phyloP scores from a whole-genome alignment of 106 monocot species.

The Vanilla planifolia region DNA sequence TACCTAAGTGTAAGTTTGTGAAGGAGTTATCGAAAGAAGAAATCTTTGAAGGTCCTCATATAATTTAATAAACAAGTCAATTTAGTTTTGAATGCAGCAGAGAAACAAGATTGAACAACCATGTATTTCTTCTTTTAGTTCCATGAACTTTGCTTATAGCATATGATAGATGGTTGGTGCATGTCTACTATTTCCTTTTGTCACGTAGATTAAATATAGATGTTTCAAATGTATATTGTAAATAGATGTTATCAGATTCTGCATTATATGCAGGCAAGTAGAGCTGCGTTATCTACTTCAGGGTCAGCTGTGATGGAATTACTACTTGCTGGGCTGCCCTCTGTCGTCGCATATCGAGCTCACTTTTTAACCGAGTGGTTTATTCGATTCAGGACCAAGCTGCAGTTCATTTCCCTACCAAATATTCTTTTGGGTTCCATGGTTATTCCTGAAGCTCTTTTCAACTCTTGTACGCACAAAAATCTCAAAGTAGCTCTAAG shows the following conservation, averaged over 20 bases:
- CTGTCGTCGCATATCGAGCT: conserved; percentile 84
- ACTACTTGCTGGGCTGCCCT: conserved; percentile 67
- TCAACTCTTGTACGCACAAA: conserved; percentile 48
- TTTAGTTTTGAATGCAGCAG: too few species aligned
- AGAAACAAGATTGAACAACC: too few species aligned
- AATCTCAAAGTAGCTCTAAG: conserved; percentile 50
- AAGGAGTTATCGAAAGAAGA: too few species aligned
- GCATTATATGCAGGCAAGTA: conserved; percentile 96
- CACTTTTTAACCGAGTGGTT: conserved; percentile 87
- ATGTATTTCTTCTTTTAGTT: too few species aligned
- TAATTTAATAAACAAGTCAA: too few species aligned
- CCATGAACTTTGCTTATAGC: too few species aligned
- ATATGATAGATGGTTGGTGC: not conserved
- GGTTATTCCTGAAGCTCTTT: conserved; percentile 79
- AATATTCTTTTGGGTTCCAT: conserved; percentile 77
- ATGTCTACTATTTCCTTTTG: not conserved
- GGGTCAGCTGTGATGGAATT: conserved; percentile 89
- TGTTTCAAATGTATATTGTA: not conserved
- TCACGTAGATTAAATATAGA: not conserved
- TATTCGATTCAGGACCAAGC: conserved; percentile 52
- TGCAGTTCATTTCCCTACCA: conserved; percentile 76
- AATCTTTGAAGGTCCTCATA: too few species aligned
- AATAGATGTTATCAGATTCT: too few species aligned
- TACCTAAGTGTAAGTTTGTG: too few species aligned
- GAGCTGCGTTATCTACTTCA: conserved; percentile 80